Conservation (phyloP, 345 rosid species). For the Linum lewisii region DNA sequence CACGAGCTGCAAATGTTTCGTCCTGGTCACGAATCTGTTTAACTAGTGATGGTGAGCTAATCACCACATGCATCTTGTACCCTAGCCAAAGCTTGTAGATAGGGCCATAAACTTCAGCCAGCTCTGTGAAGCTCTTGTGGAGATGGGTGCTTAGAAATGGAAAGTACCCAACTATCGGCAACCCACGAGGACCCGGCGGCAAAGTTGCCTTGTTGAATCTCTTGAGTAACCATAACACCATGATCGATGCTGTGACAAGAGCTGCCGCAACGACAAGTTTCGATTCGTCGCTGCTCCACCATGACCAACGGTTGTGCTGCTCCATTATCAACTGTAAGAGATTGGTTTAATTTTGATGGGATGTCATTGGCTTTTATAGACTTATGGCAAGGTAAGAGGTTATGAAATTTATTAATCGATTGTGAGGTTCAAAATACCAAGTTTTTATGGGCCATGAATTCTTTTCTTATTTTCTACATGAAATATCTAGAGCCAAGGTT, state of each 20-base stretch:
- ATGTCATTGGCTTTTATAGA: no score
- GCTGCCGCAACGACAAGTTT: no score
- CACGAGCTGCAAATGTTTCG: constrained; percentile 16
- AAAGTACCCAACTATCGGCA: constrained; percentile 8
- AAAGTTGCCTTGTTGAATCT: not conserved
- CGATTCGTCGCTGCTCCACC: no score
- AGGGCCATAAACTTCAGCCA: constrained; percentile 21
- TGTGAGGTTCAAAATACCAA: no score
- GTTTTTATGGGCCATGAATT: no score
- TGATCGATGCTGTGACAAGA: not conserved
- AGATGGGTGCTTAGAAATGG: constrained; percentile 25
- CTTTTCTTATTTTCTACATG: no score
- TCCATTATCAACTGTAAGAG: no score
- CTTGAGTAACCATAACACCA: not conserved
- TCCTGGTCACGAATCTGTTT: constrained; percentile 23
- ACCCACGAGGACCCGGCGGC: constrained; percentile 13
- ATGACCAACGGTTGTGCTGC: no score
- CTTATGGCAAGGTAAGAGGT: no score
- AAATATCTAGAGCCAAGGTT: no score
- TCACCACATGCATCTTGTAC: constrained; percentile 14
- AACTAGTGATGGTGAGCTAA: constrained; percentile 21
- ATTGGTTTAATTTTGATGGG: no score
- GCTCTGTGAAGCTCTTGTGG: constrained; percentile 16
- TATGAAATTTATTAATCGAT: no score
- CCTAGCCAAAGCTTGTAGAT: constrained; percentile 26